phyloP scores from a whole-genome alignment of 495 filamentous ascomycete species.

The Acidomyces sp. region DNA sequence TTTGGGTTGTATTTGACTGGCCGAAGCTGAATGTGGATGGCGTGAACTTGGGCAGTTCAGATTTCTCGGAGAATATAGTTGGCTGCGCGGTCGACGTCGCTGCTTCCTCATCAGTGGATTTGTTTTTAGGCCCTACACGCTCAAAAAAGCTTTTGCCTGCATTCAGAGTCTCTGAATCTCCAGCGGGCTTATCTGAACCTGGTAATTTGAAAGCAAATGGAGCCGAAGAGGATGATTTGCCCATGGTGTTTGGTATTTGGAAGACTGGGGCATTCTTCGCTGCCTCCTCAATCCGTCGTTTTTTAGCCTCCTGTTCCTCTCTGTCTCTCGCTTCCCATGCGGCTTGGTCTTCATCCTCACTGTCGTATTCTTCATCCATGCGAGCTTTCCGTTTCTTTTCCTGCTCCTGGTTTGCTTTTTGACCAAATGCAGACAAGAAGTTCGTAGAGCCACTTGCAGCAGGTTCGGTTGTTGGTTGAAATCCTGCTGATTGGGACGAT shows the following conservation, averaged over 20 bases:
- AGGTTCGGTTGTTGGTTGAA: slow-evolving; percentile 5
- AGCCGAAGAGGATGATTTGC: neutral
- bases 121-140: slow-evolving; percentile 2
- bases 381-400: slow-evolving; percentile 17
- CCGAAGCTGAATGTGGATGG: neutral
- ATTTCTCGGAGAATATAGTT: slow-evolving; percentile 1
- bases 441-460: slow-evolving; percentile 4
- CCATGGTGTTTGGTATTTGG: neutral
- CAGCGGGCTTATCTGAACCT: neutral
- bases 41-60: neutral
- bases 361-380: slow-evolving; percentile 21
- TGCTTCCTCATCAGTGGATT: slow-evolving; percentile 2
- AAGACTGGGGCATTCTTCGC: slow-evolving; percentile 11
- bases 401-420: slow-evolving; percentile 7
- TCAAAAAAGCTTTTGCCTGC: slow-evolving; percentile 17
- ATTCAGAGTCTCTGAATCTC: neutral
- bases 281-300: slow-evolving; percentile 13
- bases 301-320: slow-evolving; percentile 18
- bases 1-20: neutral
- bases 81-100: slow-evolving; percentile 4
- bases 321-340: slow-evolving; percentile 17
- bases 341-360: slow-evolving; percentile 19
- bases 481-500: neutral
- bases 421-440: slow-evolving; percentile 19
- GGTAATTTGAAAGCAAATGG: slow-evolving; percentile 8